Base-by-base conservation (phyloP, 2,329 filamentous ascomycete genomes). In the Nemania sp. region DNA sequence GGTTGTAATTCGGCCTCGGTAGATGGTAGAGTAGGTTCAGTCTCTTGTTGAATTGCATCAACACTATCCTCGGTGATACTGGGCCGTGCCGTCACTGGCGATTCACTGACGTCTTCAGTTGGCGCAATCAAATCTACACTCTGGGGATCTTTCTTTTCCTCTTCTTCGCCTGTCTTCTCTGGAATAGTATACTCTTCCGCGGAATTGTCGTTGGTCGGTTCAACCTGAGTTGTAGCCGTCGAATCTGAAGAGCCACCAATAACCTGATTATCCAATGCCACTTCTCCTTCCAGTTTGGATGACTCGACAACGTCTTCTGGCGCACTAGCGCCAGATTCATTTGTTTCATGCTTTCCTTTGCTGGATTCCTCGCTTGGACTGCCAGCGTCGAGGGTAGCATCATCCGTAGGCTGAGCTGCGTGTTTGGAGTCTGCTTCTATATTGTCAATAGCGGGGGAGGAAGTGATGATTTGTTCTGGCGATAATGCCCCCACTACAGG, bases 161-260 rank as follows among this genome's bases (percentile, higher is more conserved):
- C 58, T 54, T 72, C 66, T 57, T 68, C 63, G 50, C 58, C 64
- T 57, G 67, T 67, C 29, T 70, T 69, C 48, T 15, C 60, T 32
- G 60, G 57, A 21, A 52, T 62, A n/a, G 43, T 18, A 43, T 55
- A 20, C 40, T 68, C 65, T 18, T 63, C 37, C 29, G 18, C 54
- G 12, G 59, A 37, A 45, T 67, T 55, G 13, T 58, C 52, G 43
- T 45, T 50, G 21, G 10, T 57, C 47, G 50, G 60, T n/a, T 67
- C 67, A 32, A 25, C 11, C 13, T 64, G 37, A 35, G 55, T 20
- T 54, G 46, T 43, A 42, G 12, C 12, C 42, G 18, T 34, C 54
- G 53, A 50, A 60, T 54, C 53, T 47, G 52, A 50, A 20, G 45
- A 17, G 25, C 63, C 59, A 55, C 21, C 25, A 20, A 42, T 11